Conservation (phyloP, 768 basidiomycete genomes). For the Termitomyces sp. region DNA sequence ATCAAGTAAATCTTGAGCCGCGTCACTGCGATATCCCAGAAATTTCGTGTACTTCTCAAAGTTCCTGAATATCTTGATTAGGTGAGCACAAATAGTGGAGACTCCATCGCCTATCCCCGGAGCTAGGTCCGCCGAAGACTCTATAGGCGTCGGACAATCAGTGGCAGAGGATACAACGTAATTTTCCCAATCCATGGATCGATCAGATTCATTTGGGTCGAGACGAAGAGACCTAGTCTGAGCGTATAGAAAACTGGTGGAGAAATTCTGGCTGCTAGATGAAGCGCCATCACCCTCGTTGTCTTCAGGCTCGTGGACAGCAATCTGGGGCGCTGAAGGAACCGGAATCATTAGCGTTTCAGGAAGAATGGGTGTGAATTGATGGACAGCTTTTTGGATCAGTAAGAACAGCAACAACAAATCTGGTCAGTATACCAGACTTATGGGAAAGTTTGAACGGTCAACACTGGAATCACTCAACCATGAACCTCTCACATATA, state of each 20-base stretch:
- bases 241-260: not conserved
- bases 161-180: not conserved
- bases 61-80: not conserved
- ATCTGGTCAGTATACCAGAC: too few relatives aligned
- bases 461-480: too few relatives aligned
- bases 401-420: not conserved
- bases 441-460: too few relatives aligned
- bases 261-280: not conserved
- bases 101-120: not conserved
- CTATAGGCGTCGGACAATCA: not conserved
- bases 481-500: not conserved
- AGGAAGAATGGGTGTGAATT: not conserved
- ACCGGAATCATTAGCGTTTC: not conserved
- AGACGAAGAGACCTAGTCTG: not conserved
- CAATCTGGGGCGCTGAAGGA: not conserved
- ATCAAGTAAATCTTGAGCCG: slow-evolving; percentile 3
- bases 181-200: not conserved
- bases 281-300: not conserved
- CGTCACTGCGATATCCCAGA: not conserved
- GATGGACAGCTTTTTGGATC: not conserved
- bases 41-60: not conserved
- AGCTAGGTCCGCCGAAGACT: not conserved
- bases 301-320: not conserved
- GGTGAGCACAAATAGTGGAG: not conserved
- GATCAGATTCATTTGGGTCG: not conserved